Evolutionary conservation across 306 rosid genomes (phyloP).

Genomic region (Malus asiatica): DNA sequence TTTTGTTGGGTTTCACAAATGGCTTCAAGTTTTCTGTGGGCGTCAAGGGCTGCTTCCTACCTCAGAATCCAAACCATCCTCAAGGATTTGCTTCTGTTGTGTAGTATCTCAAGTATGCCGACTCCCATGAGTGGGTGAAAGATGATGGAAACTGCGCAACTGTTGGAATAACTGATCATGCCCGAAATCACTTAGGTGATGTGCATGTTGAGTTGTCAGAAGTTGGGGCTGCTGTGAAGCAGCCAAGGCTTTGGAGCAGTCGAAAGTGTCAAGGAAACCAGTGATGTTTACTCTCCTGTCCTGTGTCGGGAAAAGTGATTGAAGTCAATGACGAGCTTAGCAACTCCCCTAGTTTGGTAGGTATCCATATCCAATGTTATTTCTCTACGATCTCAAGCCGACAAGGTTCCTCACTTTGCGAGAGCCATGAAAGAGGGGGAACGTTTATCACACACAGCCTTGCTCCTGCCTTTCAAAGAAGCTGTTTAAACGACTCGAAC

Average conservation of each 20-base stretch:
- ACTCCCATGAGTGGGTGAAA: conserved; percentile 85
- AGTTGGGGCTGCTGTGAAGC: conserved; percentile 48
- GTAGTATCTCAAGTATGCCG: conserved; percentile 69
- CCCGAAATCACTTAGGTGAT: conserved; percentile 95
- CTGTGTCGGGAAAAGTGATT: conserved; percentile 76
- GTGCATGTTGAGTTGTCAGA: conserved; percentile 87
- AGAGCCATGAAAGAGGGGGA: no score
- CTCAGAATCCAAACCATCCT: no score
- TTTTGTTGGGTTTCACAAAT: no score
- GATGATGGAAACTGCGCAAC: conserved; percentile 69
- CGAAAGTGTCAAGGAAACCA: conserved; percentile 96
- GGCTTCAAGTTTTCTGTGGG: no score
- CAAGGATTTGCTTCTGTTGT: conserved; percentile 36
- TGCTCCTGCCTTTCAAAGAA: no score
- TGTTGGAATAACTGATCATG: conserved; percentile 85
- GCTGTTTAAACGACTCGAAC: no score
- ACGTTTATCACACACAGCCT: no score
- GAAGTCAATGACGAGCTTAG: conserved; percentile 64
- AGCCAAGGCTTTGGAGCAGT: conserved; percentile 80
- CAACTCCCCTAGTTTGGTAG: conserved; percentile 80
- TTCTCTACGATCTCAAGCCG: no score
- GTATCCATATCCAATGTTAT: conserved; percentile 22
- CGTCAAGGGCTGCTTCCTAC: no score
- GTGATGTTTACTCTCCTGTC: conserved; percentile 86
- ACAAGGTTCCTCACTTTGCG: no score